Evolutionary conservation across 2,329 filamentous ascomycete genomes (phyloP).

Genomic region (Lasiodiplodia sp.): DNA sequence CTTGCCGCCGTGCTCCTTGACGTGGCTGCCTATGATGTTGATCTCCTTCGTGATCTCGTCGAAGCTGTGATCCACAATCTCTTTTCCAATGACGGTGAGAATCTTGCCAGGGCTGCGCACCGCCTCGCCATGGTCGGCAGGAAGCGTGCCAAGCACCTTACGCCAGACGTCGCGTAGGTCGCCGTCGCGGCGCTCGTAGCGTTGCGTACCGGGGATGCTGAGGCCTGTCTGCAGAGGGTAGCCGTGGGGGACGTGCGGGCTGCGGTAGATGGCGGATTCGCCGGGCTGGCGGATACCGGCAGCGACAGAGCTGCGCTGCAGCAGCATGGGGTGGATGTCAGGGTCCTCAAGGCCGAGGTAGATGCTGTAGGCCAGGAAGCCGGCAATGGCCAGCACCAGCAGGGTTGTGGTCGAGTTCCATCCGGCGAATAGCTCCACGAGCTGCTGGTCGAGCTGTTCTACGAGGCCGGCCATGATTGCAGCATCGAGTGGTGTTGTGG

Average conservation of each 20-base stretch:
- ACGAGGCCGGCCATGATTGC: constrained; percentile 57
- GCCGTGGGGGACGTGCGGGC: constrained; percentile 84
- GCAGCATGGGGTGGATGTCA: constrained; percentile 89
- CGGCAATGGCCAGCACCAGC: constrained; percentile 71
- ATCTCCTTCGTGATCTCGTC: constrained; percentile 84
- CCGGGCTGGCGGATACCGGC: constrained; percentile 82
- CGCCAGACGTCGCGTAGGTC: constrained; percentile 93
- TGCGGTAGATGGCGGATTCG: constrained; percentile 85
- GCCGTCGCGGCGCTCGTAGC: constrained; percentile 82
- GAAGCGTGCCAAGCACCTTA: constrained; percentile 69
- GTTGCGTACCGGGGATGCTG: constrained; percentile 47
- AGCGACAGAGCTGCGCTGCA: constrained; percentile 81
- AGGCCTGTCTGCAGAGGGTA: constrained; percentile 45
- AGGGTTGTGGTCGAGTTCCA: constrained; percentile 84
- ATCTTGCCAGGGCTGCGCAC: constrained; percentile 73
- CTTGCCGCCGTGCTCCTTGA: constrained; percentile 71
- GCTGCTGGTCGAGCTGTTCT: constrained; percentile 73
- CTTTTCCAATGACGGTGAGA: constrained; percentile 79
- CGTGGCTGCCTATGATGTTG: constrained; percentile 80
- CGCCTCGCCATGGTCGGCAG: constrained; percentile 67
- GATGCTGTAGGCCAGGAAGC: constrained; percentile 74
- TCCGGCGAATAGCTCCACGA: constrained; percentile 74
- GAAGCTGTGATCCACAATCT: constrained; percentile 73
- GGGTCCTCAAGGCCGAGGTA: constrained; percentile 74
- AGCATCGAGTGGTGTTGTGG: constrained; percentile 32